These are phyloP conservation scores for Haberlea rhodopensis DNA, from an alignment of 257 asterid species.

Conservation along the genomic window DNA sequence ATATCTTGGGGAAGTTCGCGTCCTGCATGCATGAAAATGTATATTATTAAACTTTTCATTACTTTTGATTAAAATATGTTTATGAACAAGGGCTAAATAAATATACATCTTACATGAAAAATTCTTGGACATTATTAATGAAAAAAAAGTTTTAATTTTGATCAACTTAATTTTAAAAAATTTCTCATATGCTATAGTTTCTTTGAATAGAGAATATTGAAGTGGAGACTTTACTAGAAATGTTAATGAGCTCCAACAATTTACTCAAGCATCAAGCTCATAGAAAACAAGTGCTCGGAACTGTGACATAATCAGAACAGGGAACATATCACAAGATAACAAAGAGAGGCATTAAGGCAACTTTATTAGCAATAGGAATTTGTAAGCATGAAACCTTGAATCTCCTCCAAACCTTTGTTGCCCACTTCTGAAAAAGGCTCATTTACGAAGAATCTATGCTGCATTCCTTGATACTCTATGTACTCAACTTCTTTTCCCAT, in stretches of 20 bases:
- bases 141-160: too few relatives aligned
- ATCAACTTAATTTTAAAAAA: too few relatives aligned
- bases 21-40: background rate
- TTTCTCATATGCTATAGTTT: background rate
- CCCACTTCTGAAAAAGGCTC: constrained; percentile 49
- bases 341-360: background rate
- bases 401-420: constrained; percentile 33
- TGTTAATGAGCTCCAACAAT: too few relatives aligned
- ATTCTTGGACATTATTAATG: background rate
- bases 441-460: constrained; percentile 59
- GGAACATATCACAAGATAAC: background rate
- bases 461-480: constrained; percentile 39
- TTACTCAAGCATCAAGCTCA: background rate
- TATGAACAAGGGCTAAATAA: too few relatives aligned
- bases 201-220: background rate
- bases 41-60: too few relatives aligned
- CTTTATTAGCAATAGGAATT: constrained; percentile 18
- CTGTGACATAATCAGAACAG: background rate
- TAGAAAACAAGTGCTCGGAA: too few relatives aligned
- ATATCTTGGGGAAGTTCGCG: background rate
- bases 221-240: background rate
- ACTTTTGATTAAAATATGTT: background rate
- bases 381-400: constrained; percentile 35
- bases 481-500: constrained; percentile 40
- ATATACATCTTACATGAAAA: too few relatives aligned